A percentile compares a stretch with the other conserved stretches of the same genome.
Conservation (phyloP, 106 monocot genomes). For the Platanthera zijinensis region DNA sequence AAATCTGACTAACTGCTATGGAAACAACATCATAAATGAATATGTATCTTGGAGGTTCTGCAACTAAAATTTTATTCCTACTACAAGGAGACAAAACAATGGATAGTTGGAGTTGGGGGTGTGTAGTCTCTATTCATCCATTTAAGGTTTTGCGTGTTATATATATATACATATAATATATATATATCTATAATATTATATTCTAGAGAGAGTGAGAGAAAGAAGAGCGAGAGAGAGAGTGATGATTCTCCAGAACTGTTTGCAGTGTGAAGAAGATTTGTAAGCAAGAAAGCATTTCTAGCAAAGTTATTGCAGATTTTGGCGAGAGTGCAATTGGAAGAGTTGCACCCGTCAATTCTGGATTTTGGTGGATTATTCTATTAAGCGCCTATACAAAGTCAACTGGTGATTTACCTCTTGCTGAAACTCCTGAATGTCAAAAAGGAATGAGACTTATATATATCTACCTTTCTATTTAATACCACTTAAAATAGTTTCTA, state of each 20-base stretch:
- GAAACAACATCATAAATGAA: constrained; percentile 40
- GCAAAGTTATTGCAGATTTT: constrained; percentile 78
- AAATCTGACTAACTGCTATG: constrained; percentile 36
- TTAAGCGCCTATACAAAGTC: constrained; percentile 81
- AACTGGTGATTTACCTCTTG: constrained; percentile 60
- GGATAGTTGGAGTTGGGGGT: no score
- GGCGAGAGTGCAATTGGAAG: constrained; percentile 93
- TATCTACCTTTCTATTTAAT: background rate
- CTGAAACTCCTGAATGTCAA: constrained; percentile 74
- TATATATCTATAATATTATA: no score
- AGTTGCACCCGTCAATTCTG: constrained; percentile 86
- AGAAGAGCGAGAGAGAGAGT: no score
- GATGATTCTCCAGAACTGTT: no score
- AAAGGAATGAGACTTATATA: constrained; percentile 58
- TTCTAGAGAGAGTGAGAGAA: no score
- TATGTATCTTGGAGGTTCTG: constrained; percentile 34
- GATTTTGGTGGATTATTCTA: constrained; percentile 95
- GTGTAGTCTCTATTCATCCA: no score
- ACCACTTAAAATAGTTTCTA: background rate
- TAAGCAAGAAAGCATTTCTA: no score
- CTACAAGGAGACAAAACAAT: no score
- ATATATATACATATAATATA: no score
- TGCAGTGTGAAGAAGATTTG: no score
- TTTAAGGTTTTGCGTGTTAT: no score
- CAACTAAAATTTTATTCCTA: no score